A percentile compares a stretch with the other conserved stretches of the same genome.
Evolutionary conservation across 139 green algal genomes (phyloP).

Genomic region (Asterochloris sp.): DNA sequence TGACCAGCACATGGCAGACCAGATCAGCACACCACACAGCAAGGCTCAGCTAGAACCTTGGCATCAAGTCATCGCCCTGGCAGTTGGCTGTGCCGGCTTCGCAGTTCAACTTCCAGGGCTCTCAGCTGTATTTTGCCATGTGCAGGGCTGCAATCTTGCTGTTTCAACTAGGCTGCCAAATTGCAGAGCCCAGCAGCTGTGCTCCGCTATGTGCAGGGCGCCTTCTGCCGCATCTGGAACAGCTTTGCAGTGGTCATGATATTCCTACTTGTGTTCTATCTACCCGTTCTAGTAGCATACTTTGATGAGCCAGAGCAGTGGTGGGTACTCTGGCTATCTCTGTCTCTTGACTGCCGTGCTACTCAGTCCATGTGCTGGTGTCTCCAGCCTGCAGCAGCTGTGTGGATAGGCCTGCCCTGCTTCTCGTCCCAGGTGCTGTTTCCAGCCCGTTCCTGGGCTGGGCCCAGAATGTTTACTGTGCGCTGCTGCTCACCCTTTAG

Average conservation of each 20-base stretch:
- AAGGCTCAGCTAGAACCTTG: no score
- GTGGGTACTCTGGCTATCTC: neutral
- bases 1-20: no score
- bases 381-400: neutral
- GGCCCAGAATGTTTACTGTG: no score
- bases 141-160: neutral
- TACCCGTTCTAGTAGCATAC: slow-evolving; percentile 6
- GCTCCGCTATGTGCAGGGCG: neutral
- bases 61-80: no score
- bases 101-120: neutral
- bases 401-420: neutral
- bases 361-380: neutral
- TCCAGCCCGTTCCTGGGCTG: no score
- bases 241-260: slow-evolving; percentile 15
- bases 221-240: slow-evolving; percentile 5
- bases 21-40: no score
- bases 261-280: slow-evolving; percentile 7
- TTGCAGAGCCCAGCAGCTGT: neutral
- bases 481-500: no score
- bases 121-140: neutral
- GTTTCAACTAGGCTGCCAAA: neutral
- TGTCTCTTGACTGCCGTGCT: neutral
- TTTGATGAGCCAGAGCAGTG: slow-evolving; percentile 12
- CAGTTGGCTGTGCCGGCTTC: neutral
- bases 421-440: neutral